A percentile compares a stretch with the other conserved stretches of the same genome.
These are phyloP conservation scores for Echites panduratus DNA, from an alignment of 257 asterid genomes.

Conservation along the genomic window DNA sequence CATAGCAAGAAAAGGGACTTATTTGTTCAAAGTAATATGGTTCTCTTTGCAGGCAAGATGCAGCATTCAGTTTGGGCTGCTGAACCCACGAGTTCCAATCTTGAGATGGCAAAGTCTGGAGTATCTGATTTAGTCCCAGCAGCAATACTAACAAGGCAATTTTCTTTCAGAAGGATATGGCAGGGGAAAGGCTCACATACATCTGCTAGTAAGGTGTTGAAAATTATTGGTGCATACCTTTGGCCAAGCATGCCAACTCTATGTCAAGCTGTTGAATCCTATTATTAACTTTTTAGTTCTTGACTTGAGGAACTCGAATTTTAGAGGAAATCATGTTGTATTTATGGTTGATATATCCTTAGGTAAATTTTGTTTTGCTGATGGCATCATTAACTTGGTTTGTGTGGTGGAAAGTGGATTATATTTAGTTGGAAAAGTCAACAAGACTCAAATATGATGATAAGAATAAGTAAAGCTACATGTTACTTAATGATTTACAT, in stretches of 20 bases:
- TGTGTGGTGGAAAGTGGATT: neutral
- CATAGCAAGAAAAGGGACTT: neutral
- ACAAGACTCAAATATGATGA: neutral
- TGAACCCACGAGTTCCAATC: slow-evolving; percentile 50
- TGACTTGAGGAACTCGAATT: neutral
- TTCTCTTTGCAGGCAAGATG: slow-evolving; percentile 59
- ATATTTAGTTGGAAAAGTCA: neutral
- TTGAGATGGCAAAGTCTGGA: slow-evolving; percentile 36
- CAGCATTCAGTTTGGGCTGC: slow-evolving; percentile 92
- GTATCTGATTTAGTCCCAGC: slow-evolving; percentile 41
- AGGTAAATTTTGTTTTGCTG: neutral
- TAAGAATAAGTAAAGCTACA: neutral
- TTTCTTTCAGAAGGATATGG: slow-evolving; percentile 84
- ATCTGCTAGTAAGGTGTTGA: slow-evolving; percentile 85
- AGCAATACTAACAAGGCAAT: slow-evolving; percentile 44
- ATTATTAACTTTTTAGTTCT: neutral
- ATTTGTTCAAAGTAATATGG: neutral
- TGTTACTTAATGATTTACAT: neutral
- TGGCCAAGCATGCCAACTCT: neutral
- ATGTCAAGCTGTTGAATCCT: neutral
- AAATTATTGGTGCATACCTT: slow-evolving; percentile 25
- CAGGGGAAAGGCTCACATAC: slow-evolving; percentile 86
- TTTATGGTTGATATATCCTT: neutral
- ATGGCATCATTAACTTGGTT: neutral
- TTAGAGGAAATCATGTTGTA: neutral